These are phyloP conservation scores for Diaporthe citriasiana DNA, from an alignment of 2,329 filamentous ascomycete species.

Conservation along the genomic window DNA sequence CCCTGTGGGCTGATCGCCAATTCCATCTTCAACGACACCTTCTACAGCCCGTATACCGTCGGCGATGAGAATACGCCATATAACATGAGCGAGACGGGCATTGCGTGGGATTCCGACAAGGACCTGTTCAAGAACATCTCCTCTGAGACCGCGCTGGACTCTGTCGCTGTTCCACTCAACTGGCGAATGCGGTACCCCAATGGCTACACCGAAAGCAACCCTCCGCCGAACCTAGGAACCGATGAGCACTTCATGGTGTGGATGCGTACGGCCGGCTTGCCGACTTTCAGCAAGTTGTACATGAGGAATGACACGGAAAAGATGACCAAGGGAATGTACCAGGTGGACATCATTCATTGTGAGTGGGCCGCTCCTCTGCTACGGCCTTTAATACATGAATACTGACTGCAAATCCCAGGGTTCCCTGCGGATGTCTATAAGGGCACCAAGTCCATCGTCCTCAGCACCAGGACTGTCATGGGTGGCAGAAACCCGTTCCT, in stretches of 20 bases:
- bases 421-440: slow-evolving; percentile 85
- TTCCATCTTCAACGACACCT: slow-evolving; percentile 96
- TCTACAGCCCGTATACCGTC: slow-evolving; percentile 74
- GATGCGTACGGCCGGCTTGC: slow-evolving; percentile 97
- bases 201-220: slow-evolving; percentile 75
- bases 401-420: slow-evolving; percentile 64
- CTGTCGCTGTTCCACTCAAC: slow-evolving; percentile 88
- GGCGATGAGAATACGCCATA: slow-evolving; percentile 72
- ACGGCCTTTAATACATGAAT: neutral
- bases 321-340: slow-evolving; percentile 81
- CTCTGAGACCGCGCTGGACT: slow-evolving; percentile 73
- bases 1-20: slow-evolving; percentile 97
- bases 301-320: slow-evolving; percentile 80
- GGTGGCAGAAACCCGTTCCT: slow-evolving; percentile 96
- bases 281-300: slow-evolving; percentile 94
- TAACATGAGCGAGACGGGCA: slow-evolving; percentile 82
- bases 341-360: slow-evolving; percentile 84
- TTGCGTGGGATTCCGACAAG: slow-evolving; percentile 89
- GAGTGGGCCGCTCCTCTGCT: slow-evolving; percentile 56
- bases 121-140: slow-evolving; percentile 76
- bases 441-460: slow-evolving; percentile 90
- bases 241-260: slow-evolving; percentile 95
- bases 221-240: slow-evolving; percentile 78
- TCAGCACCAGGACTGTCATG: slow-evolving; percentile 92
- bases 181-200: slow-evolving; percentile 81